Evolutionary conservation across 257 asterid species (phyloP), one percentile per base, ranked within the genome.

Genomic region (Rehmannia glutinosa): DNA sequence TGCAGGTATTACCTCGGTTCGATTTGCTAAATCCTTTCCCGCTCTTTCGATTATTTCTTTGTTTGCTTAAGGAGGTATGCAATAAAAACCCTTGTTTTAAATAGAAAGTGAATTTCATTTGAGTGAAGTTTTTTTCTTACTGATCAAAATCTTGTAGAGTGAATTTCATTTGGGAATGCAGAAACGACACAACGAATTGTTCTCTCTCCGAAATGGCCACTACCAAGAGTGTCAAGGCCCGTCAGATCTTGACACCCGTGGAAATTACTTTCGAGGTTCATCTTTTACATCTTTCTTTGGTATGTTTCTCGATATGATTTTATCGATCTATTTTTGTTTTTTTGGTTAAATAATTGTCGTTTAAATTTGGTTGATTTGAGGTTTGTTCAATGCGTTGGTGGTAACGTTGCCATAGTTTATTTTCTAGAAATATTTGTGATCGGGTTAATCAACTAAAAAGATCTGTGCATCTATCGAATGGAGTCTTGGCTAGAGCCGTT

Each of bases 191-290:
- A n/a, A n/a, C n/a, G n/a, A n/a, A n/a, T n/a, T n/a, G n/a, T n/a
- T n/a, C n/a, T 66, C 45, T 60, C 39, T 61, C 42, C 36, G 17
- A 41, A 24, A 86, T 88, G 97, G 89, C 95, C 12, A 75, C 97
- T 30, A 90, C 89, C 47, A 89, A 89, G 77, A 70, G 73, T 42
- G 81, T 92, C 39, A 87, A 86, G 80, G 98, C 98, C 4, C 88
- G 98, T 64, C 97, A 92, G 96, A 92, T 92, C 86, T 82, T 89
- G 98, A 92, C 75, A 92, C 97, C 86, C 86, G 98, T 50, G 98
- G 98, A 1, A 92, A 92, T 74, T 2, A 92, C 97, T 2, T 94
- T 92, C 51, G 98, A 92, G 92, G 98, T 92, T 62, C 28, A 78
- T 67, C 27, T 54, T 71, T 62, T 41, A 3, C 52, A 32, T 32